Evolutionary conservation across 768 basidiomycete species (phyloP).

Genomic region (Mycena floridula): DNA sequence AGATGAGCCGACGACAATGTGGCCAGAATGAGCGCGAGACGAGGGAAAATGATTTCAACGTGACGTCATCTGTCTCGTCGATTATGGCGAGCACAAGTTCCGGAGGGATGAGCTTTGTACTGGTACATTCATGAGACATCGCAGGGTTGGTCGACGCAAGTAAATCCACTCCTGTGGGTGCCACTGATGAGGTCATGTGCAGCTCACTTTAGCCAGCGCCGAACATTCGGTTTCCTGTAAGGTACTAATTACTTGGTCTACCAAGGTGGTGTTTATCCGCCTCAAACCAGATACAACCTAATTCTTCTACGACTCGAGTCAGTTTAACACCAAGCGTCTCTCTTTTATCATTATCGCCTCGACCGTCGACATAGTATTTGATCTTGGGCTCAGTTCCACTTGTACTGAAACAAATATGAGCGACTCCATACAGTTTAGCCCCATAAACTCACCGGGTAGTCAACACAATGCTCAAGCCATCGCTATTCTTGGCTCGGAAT

Average conservation of each 20-base stretch:
- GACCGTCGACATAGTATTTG: conserved; percentile 87
- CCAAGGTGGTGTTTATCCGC: conserved; percentile 44
- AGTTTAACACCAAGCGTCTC: conserved; percentile 43
- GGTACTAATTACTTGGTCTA: conserved; percentile 16
- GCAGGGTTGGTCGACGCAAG: too few relatives aligned
- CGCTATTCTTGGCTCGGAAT: conserved; percentile 46
- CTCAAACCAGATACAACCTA: conserved; percentile 67
- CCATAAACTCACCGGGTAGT: conserved; percentile 55
- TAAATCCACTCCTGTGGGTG: too few relatives aligned
- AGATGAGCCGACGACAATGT: too few relatives aligned
- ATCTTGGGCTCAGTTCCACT: conserved; percentile 94
- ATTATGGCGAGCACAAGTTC: too few relatives aligned
- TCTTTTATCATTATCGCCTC: conserved; percentile 38
- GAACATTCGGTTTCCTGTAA: background rate
- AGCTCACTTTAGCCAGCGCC: too few relatives aligned
- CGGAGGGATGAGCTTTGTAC: too few relatives aligned
- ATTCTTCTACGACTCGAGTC: conserved; percentile 49
- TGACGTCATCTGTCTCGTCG: too few relatives aligned
- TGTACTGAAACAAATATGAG: conserved; percentile 39
- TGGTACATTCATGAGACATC: too few relatives aligned
- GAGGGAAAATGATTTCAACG: too few relatives aligned
- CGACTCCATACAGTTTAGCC: background rate
- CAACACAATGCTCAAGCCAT: conserved; percentile 49
- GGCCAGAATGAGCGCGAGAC: too few relatives aligned
- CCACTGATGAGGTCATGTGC: too few relatives aligned